A percentile compares a stretch with the other conserved stretches of the same genome.
phyloP scores from a whole-genome alignment of 306 rosid species.

The Gastrolobium villosum region DNA sequence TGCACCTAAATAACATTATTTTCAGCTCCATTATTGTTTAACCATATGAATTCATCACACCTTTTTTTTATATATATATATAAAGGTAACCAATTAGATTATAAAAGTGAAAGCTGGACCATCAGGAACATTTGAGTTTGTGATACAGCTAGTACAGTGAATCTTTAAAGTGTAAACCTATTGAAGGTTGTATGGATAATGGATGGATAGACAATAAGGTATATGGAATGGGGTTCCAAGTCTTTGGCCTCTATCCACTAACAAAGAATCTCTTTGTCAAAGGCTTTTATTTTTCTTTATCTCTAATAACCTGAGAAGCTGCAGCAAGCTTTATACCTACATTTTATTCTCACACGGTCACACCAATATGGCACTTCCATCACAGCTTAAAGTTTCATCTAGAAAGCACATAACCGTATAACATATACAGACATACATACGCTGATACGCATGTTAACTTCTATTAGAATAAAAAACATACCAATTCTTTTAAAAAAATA shows the following conservation, averaged over 20 bases:
- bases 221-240: slow-evolving; percentile 63
- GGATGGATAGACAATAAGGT: slow-evolving; percentile 7
- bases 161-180: slow-evolving; percentile 15
- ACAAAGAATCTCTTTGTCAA: slow-evolving; percentile 49
- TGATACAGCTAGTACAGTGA: slow-evolving; percentile 33
- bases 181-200: background rate
- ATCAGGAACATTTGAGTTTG: slow-evolving; percentile 11
- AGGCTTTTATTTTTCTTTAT: slow-evolving; percentile 32
- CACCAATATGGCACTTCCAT: background rate
- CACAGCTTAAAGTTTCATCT: slow-evolving; percentile 6
- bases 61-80: background rate
- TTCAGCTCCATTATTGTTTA: background rate
- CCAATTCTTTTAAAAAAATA: no score
- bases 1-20: background rate
- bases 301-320: slow-evolving; percentile 38
- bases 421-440: background rate
- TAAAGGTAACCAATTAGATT: slow-evolving; percentile 6
- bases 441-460: no score
- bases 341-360: slow-evolving; percentile 26
- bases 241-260: slow-evolving; percentile 45
- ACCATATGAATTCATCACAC: background rate
- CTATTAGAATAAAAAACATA: no score
- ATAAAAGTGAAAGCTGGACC: slow-evolving; percentile 13
- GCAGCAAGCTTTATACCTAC: slow-evolving; percentile 33
- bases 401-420: background rate